Conservation (phyloP, 2,329 filamentous ascomycete genomes). For the Aspergillus nomiae region DNA sequence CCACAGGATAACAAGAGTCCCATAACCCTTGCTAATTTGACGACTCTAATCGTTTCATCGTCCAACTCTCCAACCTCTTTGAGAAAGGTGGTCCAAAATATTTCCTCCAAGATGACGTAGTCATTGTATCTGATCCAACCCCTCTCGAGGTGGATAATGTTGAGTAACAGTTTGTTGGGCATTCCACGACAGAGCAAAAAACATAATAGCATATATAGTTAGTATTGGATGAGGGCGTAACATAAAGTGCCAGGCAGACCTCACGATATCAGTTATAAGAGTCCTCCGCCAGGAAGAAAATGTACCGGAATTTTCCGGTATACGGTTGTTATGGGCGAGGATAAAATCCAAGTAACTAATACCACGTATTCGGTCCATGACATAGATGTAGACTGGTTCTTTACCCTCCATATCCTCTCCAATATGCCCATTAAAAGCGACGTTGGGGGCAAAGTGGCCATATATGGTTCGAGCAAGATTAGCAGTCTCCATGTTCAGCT, state of each 20-base stretch:
- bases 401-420: slow-evolving; percentile 26
- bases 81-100: slow-evolving; percentile 40
- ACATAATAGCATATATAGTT: neutral
- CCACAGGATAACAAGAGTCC: slow-evolving; percentile 39
- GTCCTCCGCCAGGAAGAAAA: slow-evolving; percentile 38
- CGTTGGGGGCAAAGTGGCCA: slow-evolving; percentile 29
- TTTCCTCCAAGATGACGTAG: slow-evolving; percentile 29
- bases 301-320: slow-evolving; percentile 38
- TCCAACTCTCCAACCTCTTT: slow-evolving; percentile 31
- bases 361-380: slow-evolving; percentile 36
- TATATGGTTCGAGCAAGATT: slow-evolving; percentile 35
- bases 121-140: slow-evolving; percentile 40
- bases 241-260: slow-evolving; percentile 17
- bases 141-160: slow-evolving; percentile 39
- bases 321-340: slow-evolving; percentile 21
- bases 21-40: slow-evolving; percentile 36
- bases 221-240: neutral
- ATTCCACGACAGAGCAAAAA: too few species aligned
- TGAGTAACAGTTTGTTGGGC: slow-evolving; percentile 16
- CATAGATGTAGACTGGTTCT: slow-evolving; percentile 41
- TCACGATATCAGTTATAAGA: slow-evolving; percentile 38
- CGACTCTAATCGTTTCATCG: slow-evolving; percentile 26
- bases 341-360: slow-evolving; percentile 42
- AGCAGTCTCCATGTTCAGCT: slow-evolving; percentile 13
- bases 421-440: slow-evolving; percentile 33